Base-by-base conservation (phyloP, 768 basidiomycete species). In the Termitomyces sp. region DNA sequence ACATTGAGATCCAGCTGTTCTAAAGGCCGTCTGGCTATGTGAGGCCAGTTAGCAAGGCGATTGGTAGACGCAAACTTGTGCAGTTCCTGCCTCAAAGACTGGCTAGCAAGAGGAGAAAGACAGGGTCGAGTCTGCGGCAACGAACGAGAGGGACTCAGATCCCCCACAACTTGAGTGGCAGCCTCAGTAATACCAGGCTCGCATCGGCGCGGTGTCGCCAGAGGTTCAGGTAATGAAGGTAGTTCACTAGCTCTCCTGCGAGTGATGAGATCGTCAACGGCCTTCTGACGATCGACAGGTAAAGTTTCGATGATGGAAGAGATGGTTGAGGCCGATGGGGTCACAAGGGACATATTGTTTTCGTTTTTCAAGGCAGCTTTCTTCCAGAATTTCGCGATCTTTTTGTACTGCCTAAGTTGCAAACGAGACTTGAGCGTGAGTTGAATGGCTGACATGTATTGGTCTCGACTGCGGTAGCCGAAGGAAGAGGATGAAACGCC, bases 321-420 rank as follows among this genome's bases (percentile, higher is more conserved):
- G 15, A 77, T 68, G 32, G 63, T 64, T 39, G 76, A 77, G 11
- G 65, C 63, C 12, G 75, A 77, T 35, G 75, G 75, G 0, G 76
- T 76, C 38, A 75, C 65, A 22, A 68, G 54, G 33, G 61, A 54
- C 33, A 52, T 45, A n/a, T 66, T 63, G 22, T 54, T 58, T 18
- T 57, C 59, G 3, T 62, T 60, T 56, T 67, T 66, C 50, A 70
- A 63, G 16, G 78, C 78, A 12, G 71, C 63, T 20, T 63, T 70
- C 62, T 79, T 79, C 78, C 80, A 81, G 27, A 57, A 69, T 46
- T 72, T 66, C 16, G 77, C 77, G 12, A 73, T 62, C 23, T 66
- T 70, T 63, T 77, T 79, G 76, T 75, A 81, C 40, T 73, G 68
- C 35, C 69, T 73, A 44, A 79, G 74, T 49, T 78, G 73, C 52